Evolutionary conservation across 1,284 basidiomycete species (phyloP).

Genomic region (Moesziomyces parantarcticus): DNA sequence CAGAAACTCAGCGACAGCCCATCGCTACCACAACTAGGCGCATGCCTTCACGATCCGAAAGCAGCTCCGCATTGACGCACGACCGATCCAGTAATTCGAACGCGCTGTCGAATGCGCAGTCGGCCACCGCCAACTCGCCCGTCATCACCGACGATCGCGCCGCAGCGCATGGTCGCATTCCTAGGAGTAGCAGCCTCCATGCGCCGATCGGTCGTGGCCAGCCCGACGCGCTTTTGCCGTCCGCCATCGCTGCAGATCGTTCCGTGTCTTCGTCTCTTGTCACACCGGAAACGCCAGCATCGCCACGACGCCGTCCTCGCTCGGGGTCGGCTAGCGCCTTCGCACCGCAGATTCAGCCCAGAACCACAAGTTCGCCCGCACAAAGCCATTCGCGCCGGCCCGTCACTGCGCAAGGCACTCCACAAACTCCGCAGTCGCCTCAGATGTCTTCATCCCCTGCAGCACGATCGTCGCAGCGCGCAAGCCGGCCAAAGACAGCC

Average conservation of each 20-base stretch:
- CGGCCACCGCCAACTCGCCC: neutral
- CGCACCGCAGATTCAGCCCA: conserved; percentile 38
- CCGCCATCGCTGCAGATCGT: neutral
- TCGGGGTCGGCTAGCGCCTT: conserved; percentile 20
- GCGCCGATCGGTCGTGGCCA: conserved; percentile 13
- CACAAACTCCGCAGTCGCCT: conserved; percentile 7
- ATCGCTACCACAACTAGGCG: neutral
- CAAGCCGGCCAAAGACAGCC: conserved; percentile 27
- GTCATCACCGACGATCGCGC: neutral
- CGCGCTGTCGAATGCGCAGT: neutral
- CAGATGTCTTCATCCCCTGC: neutral
- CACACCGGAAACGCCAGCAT: neutral
- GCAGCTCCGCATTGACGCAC: conserved; percentile 1
- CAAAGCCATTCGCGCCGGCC: conserved; percentile 16
- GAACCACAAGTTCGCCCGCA: conserved; percentile 39
- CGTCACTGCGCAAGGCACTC: conserved; percentile 13
- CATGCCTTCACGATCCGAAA: neutral
- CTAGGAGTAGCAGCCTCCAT: conserved; percentile 41
- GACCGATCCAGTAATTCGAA: neutral
- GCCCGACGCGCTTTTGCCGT: neutral
- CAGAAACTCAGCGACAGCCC: neutral
- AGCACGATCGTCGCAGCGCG: conserved; percentile 7
- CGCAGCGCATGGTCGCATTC: conserved; percentile 6
- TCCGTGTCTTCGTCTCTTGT: conserved; percentile 1
- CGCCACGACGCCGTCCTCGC: conserved; percentile 24